phyloP scores from a whole-genome alignment of 2,329 filamentous ascomycete species.

The Epichloe gansuensis region DNA sequence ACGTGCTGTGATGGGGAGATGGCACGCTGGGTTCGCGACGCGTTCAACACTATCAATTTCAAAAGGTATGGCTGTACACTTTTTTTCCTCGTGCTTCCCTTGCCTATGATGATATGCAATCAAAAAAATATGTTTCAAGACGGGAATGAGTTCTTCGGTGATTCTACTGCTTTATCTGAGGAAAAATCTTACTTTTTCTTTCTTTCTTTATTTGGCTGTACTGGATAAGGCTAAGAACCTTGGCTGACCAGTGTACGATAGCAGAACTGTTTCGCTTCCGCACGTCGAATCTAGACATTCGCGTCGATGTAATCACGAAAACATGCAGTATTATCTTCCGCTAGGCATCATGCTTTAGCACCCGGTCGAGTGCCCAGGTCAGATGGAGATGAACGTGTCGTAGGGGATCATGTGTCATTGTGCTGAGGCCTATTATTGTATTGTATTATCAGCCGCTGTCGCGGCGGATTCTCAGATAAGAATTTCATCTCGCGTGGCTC shows the following conservation, averaged over 20 bases:
- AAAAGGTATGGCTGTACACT: background rate
- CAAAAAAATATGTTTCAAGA: constrained; percentile 26
- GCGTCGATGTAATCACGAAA: too few relatives aligned
- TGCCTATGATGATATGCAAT: constrained; percentile 10
- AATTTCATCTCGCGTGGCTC: too few relatives aligned
- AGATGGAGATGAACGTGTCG: too few relatives aligned
- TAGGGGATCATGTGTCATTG: too few relatives aligned
- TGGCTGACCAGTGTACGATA: background rate
- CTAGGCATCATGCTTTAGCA: too few relatives aligned
- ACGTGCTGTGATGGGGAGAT: constrained; percentile 5
- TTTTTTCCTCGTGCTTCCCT: background rate
- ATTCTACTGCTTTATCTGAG: constrained; percentile 15
- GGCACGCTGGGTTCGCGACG: background rate
- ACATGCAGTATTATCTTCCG: too few relatives aligned
- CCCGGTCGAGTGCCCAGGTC: too few relatives aligned
- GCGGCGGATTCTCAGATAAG: too few relatives aligned
- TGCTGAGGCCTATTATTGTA: too few relatives aligned
- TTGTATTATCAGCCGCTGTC: too few relatives aligned
- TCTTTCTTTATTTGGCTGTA: background rate
- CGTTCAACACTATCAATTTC: background rate
- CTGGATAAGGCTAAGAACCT: background rate
- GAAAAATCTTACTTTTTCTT: background rate
- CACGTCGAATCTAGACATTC: too few relatives aligned
- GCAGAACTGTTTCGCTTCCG: background rate
- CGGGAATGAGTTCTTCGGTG: constrained; percentile 24